phyloP scores from a whole-genome alignment of 2,329 filamentous ascomycete genomes.

The Aspergillus sp. region DNA sequence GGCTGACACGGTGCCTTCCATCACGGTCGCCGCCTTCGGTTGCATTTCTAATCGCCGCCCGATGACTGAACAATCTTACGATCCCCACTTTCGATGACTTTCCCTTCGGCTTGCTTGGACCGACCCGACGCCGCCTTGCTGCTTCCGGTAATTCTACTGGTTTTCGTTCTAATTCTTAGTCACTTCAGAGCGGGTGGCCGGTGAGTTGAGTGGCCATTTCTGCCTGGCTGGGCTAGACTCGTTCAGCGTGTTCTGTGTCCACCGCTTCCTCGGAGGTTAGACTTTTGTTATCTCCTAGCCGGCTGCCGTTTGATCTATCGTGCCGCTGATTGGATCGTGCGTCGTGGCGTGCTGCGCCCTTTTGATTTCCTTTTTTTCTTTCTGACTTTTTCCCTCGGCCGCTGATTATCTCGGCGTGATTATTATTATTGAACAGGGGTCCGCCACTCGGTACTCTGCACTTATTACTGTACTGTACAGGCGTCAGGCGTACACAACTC shows the following conservation, averaged over 20 bases:
- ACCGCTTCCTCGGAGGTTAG: not conserved
- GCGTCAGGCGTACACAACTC: no score
- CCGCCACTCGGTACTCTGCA: not conserved
- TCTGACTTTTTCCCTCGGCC: not conserved
- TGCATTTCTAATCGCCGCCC: constrained; percentile 3
- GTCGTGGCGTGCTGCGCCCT: not conserved
- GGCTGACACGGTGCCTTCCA: constrained; percentile 6
- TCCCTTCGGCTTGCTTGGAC: not conserved
- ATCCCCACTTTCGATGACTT: constrained; percentile 5
- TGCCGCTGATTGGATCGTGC: constrained; percentile 10
- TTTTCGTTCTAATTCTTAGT: no score
- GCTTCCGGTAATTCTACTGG: not conserved
- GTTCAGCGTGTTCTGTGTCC: no score
- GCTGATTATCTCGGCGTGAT: not conserved
- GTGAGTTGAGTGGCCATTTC: not conserved
- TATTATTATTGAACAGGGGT: not conserved
- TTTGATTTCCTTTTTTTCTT: not conserved
- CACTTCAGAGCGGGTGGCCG: no score
- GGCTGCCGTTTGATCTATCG: constrained; percentile 16
- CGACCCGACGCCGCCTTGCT: not conserved
- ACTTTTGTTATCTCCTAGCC: constrained; percentile 18
- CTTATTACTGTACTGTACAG: no score
- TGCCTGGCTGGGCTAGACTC: not conserved
- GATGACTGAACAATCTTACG: not conserved
- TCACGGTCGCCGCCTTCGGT: not conserved